A percentile compares a stretch with the other conserved stretches of the same genome.
These are phyloP conservation scores for Colletotrichum sp. DNA, from an alignment of 2,329 filamentous ascomycete species.

Conservation along the genomic window DNA sequence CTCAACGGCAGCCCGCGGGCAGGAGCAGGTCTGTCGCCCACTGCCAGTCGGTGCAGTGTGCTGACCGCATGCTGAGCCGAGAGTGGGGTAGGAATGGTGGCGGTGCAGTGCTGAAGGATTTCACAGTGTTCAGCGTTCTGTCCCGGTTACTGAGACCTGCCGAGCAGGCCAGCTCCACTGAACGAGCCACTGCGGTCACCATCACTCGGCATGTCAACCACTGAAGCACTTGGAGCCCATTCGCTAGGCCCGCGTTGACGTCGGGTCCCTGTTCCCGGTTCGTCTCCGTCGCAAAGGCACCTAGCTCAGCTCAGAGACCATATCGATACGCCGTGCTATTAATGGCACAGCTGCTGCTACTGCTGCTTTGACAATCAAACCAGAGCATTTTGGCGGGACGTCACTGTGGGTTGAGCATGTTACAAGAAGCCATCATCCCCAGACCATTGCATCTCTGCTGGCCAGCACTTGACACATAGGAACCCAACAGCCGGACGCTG, in stretches of 20 bases:
- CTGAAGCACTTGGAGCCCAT: background rate
- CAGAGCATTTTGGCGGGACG: background rate
- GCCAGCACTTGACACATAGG: background rate
- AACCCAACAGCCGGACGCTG: background rate
- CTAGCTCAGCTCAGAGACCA: background rate
- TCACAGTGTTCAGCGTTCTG: background rate
- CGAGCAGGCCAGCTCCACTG: background rate
- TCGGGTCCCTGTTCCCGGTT: background rate
- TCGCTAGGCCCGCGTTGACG: background rate
- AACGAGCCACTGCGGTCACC: background rate
- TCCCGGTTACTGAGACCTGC: background rate
- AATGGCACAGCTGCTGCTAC: background rate
- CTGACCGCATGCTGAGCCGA: background rate
- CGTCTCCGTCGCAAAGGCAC: background rate
- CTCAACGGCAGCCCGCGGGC: background rate
- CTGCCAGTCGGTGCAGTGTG: background rate
- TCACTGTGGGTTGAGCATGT: background rate
- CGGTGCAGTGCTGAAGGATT: conserved; percentile 13
- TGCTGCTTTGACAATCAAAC: background rate
- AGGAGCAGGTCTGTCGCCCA: background rate
- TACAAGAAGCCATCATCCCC: background rate
- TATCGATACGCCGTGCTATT: conserved; percentile 7
- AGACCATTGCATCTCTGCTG: background rate
- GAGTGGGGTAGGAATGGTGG: conserved; percentile 17
- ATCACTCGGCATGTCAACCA: background rate